Evolutionary conservation across 371 early-diverging fungal species (phyloP), one percentile per base, ranked within the genome.

Genomic region (Apophysomyces trapeziformis): DNA sequence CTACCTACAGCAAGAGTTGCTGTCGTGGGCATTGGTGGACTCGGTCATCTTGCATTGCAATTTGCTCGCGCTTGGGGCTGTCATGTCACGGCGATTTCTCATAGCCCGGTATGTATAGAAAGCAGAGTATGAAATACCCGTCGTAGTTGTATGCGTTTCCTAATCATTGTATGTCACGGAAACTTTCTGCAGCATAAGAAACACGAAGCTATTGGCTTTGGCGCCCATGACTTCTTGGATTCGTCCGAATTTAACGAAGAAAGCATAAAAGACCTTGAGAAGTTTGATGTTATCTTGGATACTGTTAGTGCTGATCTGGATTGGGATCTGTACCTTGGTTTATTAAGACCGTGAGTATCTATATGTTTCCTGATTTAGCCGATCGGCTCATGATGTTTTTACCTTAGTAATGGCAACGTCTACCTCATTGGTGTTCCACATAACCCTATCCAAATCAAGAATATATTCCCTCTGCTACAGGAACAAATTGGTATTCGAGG

Each of bases 11-110:
- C 68, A 32, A 72, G 79, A 26, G 79, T 91, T 35, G 90, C 87
- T 35, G 79, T 91, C 21, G 77, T 88, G 57, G 92, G 90, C n/a
- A 82, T 89, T 58, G 92, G 92, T 32, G 90, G 92, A 26, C 75
- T 91, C 46, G 80, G 91, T 7, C 91, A 91, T 60, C 69, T 91
- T 69, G 90, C 85, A 0, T 63, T 90, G 58, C 87, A 90, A 69
- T 88, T 87, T 58, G 87, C 89, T n/a, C 70, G 69, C 21, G 85
- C 81, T 26, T 78, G 89, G 82, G 90, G 90, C 16, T 83, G 85
- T 54, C 76, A 80, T 50, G 77, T 84, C 54, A 79, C 74, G 16
- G 82, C 68, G 32, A 68, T 72, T 16, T 80, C 77, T 32, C 57
- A 38, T 12, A 67, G 56, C 32, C 32, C 68, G 12, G 69, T 74